Conservation (phyloP, 495 filamentous ascomycete species). For the Chaetomidium leptoderma region DNA sequence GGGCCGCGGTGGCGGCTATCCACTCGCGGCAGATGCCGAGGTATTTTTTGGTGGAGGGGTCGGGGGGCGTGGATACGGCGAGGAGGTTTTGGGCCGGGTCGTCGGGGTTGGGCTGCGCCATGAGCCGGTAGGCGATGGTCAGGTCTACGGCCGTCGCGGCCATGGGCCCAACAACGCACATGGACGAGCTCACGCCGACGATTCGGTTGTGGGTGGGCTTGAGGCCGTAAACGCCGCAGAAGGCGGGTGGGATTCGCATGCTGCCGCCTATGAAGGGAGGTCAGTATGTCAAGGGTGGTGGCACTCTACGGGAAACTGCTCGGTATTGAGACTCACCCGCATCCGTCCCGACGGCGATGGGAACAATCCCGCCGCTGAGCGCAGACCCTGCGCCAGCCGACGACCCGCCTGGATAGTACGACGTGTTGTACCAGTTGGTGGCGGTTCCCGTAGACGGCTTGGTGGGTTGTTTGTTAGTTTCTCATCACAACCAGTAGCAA, state of each 20-base stretch:
- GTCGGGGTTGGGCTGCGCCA: constrained; percentile 64
- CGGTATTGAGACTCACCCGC: constrained; percentile 48
- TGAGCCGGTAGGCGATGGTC: constrained; percentile 70
- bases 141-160: constrained; percentile 74
- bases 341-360: constrained; percentile 79
- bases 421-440: constrained; percentile 71
- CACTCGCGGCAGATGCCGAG: constrained; percentile 75
- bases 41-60: constrained; percentile 37
- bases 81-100: constrained; percentile 39
- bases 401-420: constrained; percentile 85
- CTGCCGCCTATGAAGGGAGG: constrained; percentile 53
- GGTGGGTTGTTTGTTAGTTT: constrained; percentile 40
- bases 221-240: constrained; percentile 83
- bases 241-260: constrained; percentile 74
- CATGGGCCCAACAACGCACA: constrained; percentile 71
- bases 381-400: constrained; percentile 81
- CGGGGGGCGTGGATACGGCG: constrained; percentile 43
- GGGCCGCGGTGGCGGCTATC: constrained; percentile 65
- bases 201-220: constrained; percentile 80
- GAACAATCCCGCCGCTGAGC: constrained; percentile 69
- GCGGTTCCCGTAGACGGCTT: constrained; percentile 77
- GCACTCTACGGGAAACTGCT: neutral
- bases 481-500: neutral
- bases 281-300: neutral
- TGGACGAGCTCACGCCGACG: constrained; percentile 51